Base-by-base conservation (phyloP, 768 basidiomycete genomes). In the Ramaria sp. region DNA sequence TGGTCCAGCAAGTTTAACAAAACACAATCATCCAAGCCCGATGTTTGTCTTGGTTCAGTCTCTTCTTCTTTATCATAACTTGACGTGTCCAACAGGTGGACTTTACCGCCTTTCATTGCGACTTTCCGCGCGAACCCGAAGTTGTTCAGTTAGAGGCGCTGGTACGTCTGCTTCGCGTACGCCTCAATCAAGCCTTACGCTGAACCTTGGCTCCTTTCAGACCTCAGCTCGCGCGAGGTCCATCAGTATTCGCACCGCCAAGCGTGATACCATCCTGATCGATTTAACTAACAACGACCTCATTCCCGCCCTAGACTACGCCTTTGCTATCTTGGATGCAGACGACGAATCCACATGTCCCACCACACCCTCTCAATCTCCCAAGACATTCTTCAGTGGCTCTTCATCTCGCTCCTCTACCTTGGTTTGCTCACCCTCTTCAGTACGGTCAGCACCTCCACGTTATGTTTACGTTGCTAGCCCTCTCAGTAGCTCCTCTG, bases 251-350 rank as follows among this genome's bases (percentile, higher is more conserved):
- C 48, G 48, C 28, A 32, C 3, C 20, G 12, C 27, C 18, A 55
- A 48, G 53, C 53, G 53, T 1, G 53, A 55, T 2, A 55, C 53
- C 5, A 24, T 55, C 20, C 34, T 55, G 24, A 25, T 55, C 16
- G 53, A 55, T 43, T n/a, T 55, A 8, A 45, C 44, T 9, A 55
- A 55, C 24, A 55, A 47, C 20, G 53, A 55, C 27, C 43, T 55
- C 20, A 3, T 55, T 18, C 53, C 53, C 16, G 53, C 53, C 10
- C 20, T 55, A n/a, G 43, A 55, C 18, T 55, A 45, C 34, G 53
- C 43, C 6, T 55, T 55, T 16, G 39, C 53, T 4, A 55, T 55
- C 13, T 20, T 55, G 15, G 53, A 55, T 6, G 53, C 42, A 7
- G 53, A 55, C 6, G 27, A 39, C 27, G 44, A 6, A 9, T 30